A percentile compares a stretch with the other conserved stretches of the same genome.
phyloP scores from a whole-genome alignment of 202 grass and related monocot genomes.

The Zizania palustris region DNA sequence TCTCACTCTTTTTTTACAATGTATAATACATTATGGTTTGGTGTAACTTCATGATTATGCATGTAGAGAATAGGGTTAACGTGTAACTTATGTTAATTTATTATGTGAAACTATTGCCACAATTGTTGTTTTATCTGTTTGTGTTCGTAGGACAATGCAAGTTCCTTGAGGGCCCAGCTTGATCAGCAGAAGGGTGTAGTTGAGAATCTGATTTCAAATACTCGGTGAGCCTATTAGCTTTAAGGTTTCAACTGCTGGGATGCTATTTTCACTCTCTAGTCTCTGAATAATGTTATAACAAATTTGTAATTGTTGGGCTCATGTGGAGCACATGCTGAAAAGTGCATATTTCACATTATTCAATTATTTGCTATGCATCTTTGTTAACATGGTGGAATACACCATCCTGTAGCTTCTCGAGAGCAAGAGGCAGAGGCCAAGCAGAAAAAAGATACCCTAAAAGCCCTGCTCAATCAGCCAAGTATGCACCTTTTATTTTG shows the following conservation, averaged over 20 bases:
- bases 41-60: neutral
- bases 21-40: slow-evolving; percentile 2
- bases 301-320: neutral
- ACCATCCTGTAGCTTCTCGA: slow-evolving; percentile 71
- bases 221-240: slow-evolving; percentile 45
- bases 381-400: slow-evolving; percentile 11
- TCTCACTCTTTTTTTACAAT: neutral
- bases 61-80: neutral
- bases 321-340: neutral
- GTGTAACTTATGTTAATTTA: neutral
- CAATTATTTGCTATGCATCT: neutral
- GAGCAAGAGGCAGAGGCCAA: slow-evolving; percentile 90
- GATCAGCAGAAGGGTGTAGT: slow-evolving; percentile 64
- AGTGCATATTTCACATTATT: neutral
- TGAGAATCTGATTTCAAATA: slow-evolving; percentile 68
- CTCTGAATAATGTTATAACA: neutral
- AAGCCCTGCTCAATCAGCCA: slow-evolving; percentile 97
- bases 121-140: neutral
- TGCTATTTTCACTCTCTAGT: neutral
- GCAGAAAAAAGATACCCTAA: slow-evolving; percentile 97
- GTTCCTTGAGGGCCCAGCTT: slow-evolving; percentile 70
- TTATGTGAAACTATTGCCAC: slow-evolving; percentile 26
- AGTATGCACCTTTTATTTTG: slow-evolving; percentile 50
- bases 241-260: neutral
- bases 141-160: slow-evolving; percentile 74